Base-by-base conservation (phyloP, 2,329 filamentous ascomycete genomes). In the Calonectria naviculata region DNA sequence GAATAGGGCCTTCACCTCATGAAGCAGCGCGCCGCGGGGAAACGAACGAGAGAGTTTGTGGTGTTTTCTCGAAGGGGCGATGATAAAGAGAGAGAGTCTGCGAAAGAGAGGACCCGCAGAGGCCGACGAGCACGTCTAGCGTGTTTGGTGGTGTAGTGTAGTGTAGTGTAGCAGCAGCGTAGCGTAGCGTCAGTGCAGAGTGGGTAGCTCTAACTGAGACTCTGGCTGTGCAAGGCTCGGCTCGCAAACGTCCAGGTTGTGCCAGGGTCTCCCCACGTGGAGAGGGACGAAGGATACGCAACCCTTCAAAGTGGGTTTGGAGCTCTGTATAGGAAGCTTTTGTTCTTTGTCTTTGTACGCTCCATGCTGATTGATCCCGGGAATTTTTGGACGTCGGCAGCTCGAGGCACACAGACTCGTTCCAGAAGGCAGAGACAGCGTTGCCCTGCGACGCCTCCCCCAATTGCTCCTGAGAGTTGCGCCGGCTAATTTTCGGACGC, bases 401-500 rank as follows among this genome's bases (percentile, higher is more conserved):
- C 42, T n/a, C 42, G n/a, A 46, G 42, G 42, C 8, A 46, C n/a
- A 24, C 42, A 24, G 42, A 56, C n/a, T 15, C 21, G 28, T 34
- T 26, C n/a, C 17, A 21, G 12, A 56, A 54, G 17, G 21, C 28
- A 12, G 8, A 19, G 19, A 12, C 4, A 21, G 8, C 17, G 19
- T 21, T 9, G 29, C 21, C 26, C 49, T 28, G n/a, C 31, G 15
- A 19, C 26, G n/a, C n/a, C n/a, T n/a, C 47, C 24, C 24, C 31
- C 47, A 49, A 15, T 68, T 38, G 44, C 24, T 36, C 12, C 28
- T 4, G n/a, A 28, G 9, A 17, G 61, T 73, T 73, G 73, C 71
- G 71, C 73, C 71, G 73, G 73, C 44, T 74, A 73, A 74, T 73
- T 56, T 21, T 62, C 73, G 73, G 65, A 34, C 44, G 19, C 60